phyloP scores from a whole-genome alignment of 176 grass and related monocot species.

The Bonia amplexicaulis region DNA sequence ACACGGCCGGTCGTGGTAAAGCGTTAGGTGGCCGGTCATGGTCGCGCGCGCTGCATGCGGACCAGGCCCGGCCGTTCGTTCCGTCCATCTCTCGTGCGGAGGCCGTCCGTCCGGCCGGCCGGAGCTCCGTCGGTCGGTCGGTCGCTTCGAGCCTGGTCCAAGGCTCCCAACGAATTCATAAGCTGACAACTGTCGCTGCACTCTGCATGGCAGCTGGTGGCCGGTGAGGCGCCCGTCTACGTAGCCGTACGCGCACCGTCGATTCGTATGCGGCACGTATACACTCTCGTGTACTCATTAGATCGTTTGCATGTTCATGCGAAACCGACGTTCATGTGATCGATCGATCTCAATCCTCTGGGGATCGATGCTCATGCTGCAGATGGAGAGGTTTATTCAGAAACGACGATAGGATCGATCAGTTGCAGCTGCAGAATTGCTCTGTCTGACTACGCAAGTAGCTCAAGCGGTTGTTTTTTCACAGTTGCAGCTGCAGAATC shows the following conservation, averaged over 20 bases:
- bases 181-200: constrained; percentile 17
- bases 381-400: neutral
- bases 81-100: neutral
- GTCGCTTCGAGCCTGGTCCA: constrained; percentile 28
- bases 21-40: constrained; percentile 26
- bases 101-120: neutral
- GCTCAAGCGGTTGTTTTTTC: neutral
- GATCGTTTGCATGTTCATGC: neutral
- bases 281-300: neutral
- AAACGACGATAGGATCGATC: neutral
- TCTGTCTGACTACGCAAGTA: neutral
- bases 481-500: neutral
- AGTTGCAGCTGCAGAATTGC: too few relatives aligned
- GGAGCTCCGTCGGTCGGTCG: neutral
- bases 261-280: neutral
- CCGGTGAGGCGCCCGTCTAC: neutral
- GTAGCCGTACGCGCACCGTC: neutral
- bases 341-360: neutral
- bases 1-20: neutral
- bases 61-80: neutral
- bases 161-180: neutral
- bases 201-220: neutral
- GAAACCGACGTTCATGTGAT: constrained; percentile 22
- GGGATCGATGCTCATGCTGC: neutral
- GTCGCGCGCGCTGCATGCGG: constrained; percentile 11